Evolutionary conservation across 148 eudicot genomes (phyloP), one percentile per base, ranked within the genome.

Genomic region (Rhododendron vialii): DNA sequence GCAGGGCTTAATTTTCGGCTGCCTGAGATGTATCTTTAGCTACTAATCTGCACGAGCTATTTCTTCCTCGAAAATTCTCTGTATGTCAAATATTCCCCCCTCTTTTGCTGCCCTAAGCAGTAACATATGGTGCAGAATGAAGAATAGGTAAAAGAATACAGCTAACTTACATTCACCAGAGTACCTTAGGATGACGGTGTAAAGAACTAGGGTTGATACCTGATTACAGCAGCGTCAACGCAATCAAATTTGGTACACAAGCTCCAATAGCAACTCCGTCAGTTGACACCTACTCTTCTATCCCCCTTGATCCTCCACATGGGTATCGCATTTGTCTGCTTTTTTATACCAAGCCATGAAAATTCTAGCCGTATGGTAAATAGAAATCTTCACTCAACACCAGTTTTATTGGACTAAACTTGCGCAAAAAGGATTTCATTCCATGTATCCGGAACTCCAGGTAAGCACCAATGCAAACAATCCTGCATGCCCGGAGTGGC

Each of bases 381-480:
- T 5, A 17, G n/a, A 67, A 67, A 67, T 67, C 6, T 67, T 67
- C 74, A 26, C 33, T 26, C 74, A 26, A 26, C 14, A 3, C 74
- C 38, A 35, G 47, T 36, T 36, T 75, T 75, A 35, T 38, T 75
- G 26, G 79, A 76, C 35, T 76, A 91, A 43, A 92, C 26, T 69
- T 91, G 92, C 20, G 91, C 92, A 38, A 91, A 89, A 88, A 93
- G 91, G 80, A 93, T 85, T 83, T 93, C 94, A 38, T 93, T 93
- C 95, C 95, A 93, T 24, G 91, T 86, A 90, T 93, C 94, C 35
- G 95, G 94, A 88, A 93, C 86, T 69, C 95, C 95, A 7, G 95
- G 95, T 81, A 93, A 89, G 85, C 94, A 93, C 95, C 95, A 93
- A 86, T 92, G 95, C 86, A 93, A 82, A 87, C 95, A 93, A 89